Base-by-base conservation (phyloP, 140 eudicot genomes). In the Senecio squalidus region DNA sequence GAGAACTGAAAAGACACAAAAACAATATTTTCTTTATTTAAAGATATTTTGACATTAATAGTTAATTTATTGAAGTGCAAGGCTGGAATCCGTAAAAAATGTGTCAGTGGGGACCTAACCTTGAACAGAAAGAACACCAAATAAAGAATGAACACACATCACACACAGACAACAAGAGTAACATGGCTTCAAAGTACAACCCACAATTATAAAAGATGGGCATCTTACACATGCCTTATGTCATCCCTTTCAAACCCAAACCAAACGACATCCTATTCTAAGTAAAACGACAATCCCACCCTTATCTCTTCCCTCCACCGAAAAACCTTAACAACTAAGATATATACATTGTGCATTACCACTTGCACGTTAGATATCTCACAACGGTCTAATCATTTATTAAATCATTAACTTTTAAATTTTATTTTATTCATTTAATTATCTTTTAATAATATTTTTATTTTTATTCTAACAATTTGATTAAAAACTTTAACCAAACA, bases 231-330 rank as follows among this genome's bases (percentile, higher is more conserved):
- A 66, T 66, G 72, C 55, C 14, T 47, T 13, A 40, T 11, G 31
- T 29, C 44, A 24, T 11, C 41, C 66, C 50, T 15, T 36, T 0
- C 31, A n/a, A n/a, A n/a, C n/a, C n/a, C n/a, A n/a, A n/a, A n/a
- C 75, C 3, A 60, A 46, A 70, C 75, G 75, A 70, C 69, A 70
- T 6, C 15, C 29, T 29, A 40, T 21, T 51, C 2, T 29, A 21
- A 14, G 13, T 30, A 33, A 60, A 51, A 70, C 75, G 75, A 70
- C 75, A 70, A 13, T 0, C 40, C 8, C 63, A 55, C 60, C 63
- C 75, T 59, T 56, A 10, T 30, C 30, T 48, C 24, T 28, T 8
- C 28, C 0, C 3, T 52, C 38, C 38, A 24, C 23, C 68, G 8
- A 40, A 20, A 0, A 23, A 22, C 33, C 9, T 15, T 13, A 28